Evolutionary conservation across 2,329 filamentous ascomycete species (phyloP), one percentile per base, ranked within the genome.

Genomic region (Neospermospora avenae): DNA sequence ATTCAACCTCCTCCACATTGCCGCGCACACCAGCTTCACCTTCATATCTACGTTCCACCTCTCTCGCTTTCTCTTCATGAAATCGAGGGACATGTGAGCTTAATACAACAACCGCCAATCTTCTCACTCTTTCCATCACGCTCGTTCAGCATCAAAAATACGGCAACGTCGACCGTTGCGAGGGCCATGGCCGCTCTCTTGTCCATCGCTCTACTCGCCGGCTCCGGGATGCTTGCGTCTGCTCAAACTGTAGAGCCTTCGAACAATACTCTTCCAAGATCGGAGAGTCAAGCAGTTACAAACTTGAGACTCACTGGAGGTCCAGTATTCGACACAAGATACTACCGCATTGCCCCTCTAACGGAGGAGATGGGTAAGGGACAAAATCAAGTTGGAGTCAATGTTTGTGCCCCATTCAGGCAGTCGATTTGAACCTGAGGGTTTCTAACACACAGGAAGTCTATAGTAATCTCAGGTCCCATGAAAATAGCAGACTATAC

Each of bases 151-250:
- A 51, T 54, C 45, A 18, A n/a, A 34, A 68, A 53, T 46, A 70
- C 69, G 68, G 58, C 65, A 65, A 60, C 62, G 63, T 66, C 67
- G 63, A 69, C 51, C 68, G 65, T 66, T 65, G 65, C 64, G 51
- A 60, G 64, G 59, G 59, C 49, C 59, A 65, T 65, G 61, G 56
- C 62, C 46, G 63, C 37, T 49, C 57, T 67, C 53, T 62, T 61
- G 39, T 59, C 58, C 28, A 34, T 67, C 41, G 44, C 70, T 18
- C 14, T 63, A 31, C 44, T 68, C 45, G 24, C 60, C 20, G 52
- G 52, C 16, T 55, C 55, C 39, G 46, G 31, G 24, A 53, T 61
- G 48, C 49, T 67, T 55, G 66, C 64, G 31, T 57, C 63, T 48
- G 68, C 62, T 20, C 68, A 71, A 57, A 56, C 62, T 22, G 64